phyloP scores from a whole-genome alignment of 2,329 filamentous ascomycete species.

The Fusarium lateritium region DNA sequence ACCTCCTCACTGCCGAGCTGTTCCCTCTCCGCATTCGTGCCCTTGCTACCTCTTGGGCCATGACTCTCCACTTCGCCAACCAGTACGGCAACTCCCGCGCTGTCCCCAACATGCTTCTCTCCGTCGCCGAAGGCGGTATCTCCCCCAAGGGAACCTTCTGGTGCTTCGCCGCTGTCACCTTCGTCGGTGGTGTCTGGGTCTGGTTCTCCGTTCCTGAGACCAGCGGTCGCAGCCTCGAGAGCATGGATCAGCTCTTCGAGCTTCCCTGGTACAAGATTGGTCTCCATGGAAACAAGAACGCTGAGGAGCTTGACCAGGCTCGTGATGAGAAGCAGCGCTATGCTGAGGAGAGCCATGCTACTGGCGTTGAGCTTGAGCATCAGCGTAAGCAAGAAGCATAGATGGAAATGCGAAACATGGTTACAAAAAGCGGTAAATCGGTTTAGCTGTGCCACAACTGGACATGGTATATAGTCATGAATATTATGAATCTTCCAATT shows the following conservation, averaged over 20 bases:
- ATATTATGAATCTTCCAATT: constrained; percentile 10
- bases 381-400: constrained; percentile 45
- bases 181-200: constrained; percentile 78
- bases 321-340: constrained; percentile 61
- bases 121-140: constrained; percentile 61
- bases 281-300: constrained; percentile 66
- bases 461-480: constrained; percentile 27
- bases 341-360: constrained; percentile 52
- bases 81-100: constrained; percentile 84
- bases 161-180: constrained; percentile 79
- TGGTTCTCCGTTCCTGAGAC: constrained; percentile 83
- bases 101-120: constrained; percentile 80
- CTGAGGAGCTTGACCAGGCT: constrained; percentile 61
- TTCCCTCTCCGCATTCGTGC: constrained; percentile 83
- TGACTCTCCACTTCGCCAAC: constrained; percentile 85
- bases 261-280: constrained; percentile 84
- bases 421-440: background rate
- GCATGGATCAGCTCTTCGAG: constrained; percentile 79
- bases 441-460: background rate
- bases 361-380: constrained; percentile 56
- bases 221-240: constrained; percentile 74
- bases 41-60: constrained; percentile 78
- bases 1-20: constrained; percentile 82
- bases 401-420: background rate
- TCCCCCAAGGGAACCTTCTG: constrained; percentile 79